Conservation (phyloP, 331 rosid species). For the Ulmus americana region DNA sequence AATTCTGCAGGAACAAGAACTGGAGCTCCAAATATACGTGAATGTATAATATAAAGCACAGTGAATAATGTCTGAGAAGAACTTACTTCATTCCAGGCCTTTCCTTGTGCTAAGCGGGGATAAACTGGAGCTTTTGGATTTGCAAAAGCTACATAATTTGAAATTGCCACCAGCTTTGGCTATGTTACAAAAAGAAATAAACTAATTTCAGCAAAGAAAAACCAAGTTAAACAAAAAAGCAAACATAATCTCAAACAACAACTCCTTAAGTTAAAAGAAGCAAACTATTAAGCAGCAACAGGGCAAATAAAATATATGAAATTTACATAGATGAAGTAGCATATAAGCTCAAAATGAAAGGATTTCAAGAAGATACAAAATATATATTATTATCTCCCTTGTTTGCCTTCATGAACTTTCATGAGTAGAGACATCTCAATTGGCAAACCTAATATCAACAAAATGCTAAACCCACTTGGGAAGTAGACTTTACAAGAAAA, state of each 20-base stretch:
- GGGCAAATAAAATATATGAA: background rate
- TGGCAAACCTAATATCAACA: no score
- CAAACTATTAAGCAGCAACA: background rate
- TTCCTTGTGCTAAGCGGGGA: constrained; percentile 88
- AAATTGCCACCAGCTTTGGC: constrained; percentile 80
- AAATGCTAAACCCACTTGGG: no score
- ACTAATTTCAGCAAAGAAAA: background rate
- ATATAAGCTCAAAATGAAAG: no score
- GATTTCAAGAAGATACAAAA: no score
- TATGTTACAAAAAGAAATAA: constrained; percentile 26
- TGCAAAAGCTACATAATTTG: constrained; percentile 49
- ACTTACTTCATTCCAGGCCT: constrained; percentile 74
- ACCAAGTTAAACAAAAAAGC: background rate
- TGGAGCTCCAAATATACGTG: background rate
- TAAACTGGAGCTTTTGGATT: constrained; percentile 88
- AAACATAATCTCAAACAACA: background rate
- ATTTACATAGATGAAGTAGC: background rate
- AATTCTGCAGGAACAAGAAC: background rate
- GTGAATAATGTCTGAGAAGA: background rate
- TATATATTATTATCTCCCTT: no score
- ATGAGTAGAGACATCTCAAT: no score
- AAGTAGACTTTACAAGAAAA: no score
- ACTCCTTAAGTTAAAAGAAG: background rate
- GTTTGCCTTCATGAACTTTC: no score
- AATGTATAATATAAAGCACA: constrained; percentile 5